Evolutionary conservation across 176 grass and related monocot genomes (phyloP).

Genomic region (Miscanthus lutarioriparius): DNA sequence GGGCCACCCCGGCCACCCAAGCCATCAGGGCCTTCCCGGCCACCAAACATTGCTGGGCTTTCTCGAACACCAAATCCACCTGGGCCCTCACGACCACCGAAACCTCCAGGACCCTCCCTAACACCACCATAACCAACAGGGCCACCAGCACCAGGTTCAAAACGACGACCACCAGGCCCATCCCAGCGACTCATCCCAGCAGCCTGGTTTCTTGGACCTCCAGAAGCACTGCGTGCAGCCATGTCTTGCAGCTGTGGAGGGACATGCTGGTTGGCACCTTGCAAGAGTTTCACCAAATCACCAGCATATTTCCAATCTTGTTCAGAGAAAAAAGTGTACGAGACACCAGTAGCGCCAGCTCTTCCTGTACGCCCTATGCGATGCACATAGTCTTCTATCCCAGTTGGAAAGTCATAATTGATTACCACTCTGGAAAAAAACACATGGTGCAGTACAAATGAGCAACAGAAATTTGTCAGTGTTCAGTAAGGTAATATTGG

Average conservation of each 20-base stretch:
- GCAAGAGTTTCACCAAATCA: conserved; percentile 93
- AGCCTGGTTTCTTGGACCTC: conserved; percentile 45
- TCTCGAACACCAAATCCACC: neutral
- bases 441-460: conserved; percentile 5
- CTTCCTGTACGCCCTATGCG: conserved; percentile 93
- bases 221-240: conserved; percentile 59
- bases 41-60: conserved; percentile 35
- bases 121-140: conserved; percentile 48
- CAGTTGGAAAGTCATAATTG: conserved; percentile 96
- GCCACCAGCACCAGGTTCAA: conserved; percentile 47
- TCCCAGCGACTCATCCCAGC: conserved; percentile 64
- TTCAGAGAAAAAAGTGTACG: conserved; percentile 89
- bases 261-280: conserved; percentile 90
- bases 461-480: conserved; percentile 14
- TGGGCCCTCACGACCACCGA: conserved; percentile 17
- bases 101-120: conserved; percentile 55
- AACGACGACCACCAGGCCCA: conserved; percentile 39
- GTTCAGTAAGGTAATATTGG: neutral
- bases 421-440: conserved; percentile 81
- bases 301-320: conserved; percentile 88
- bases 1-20: conserved; percentile 33
- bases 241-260: conserved; percentile 78
- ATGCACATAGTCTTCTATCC: conserved; percentile 94
- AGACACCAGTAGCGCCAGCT: conserved; percentile 84
- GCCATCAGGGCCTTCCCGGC: conserved; percentile 33